Conservation (phyloP, 768 basidiomycete species). For the Chalciporus chontae region DNA sequence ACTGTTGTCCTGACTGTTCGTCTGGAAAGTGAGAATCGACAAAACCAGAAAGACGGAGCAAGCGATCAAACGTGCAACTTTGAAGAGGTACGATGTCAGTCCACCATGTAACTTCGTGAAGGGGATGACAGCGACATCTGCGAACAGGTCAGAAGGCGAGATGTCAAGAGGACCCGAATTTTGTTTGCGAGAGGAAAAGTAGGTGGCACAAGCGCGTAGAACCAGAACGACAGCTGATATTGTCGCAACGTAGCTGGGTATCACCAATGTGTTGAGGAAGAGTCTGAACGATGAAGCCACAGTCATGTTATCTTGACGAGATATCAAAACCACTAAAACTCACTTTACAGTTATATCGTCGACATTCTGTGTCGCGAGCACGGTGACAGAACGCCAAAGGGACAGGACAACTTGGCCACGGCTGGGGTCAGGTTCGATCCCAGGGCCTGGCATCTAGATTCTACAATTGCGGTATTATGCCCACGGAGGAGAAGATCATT, state of each 20-base stretch:
- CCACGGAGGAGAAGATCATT: no score
- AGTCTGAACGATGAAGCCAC: background rate
- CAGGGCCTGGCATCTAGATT: no score
- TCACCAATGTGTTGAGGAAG: constrained; percentile 24
- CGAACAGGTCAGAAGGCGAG: constrained; percentile 1
- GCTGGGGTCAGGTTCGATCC: no score
- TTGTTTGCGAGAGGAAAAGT: no score
- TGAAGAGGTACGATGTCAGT: constrained; percentile 43
- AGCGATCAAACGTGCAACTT: constrained; percentile 42
- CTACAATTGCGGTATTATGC: no score
- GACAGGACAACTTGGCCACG: no score
- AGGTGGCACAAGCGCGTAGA: constrained; percentile 22
- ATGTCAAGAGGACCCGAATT: constrained; percentile 3
- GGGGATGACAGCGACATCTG: constrained; percentile 23
- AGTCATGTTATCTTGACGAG: no score
- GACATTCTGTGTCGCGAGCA: no score
- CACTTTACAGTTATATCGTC: no score
- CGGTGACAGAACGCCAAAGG: no score
- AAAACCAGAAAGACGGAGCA: constrained; percentile 48
- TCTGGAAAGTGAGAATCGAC: constrained; percentile 42
- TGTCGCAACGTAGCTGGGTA: constrained; percentile 36
- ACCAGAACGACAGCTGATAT: constrained; percentile 35
- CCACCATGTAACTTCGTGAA: constrained; percentile 47
- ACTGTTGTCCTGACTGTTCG: constrained; percentile 24
- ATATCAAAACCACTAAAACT: no score